Base-by-base conservation (phyloP, 164 flowering plant genomes). In the Litsea cubeba region DNA sequence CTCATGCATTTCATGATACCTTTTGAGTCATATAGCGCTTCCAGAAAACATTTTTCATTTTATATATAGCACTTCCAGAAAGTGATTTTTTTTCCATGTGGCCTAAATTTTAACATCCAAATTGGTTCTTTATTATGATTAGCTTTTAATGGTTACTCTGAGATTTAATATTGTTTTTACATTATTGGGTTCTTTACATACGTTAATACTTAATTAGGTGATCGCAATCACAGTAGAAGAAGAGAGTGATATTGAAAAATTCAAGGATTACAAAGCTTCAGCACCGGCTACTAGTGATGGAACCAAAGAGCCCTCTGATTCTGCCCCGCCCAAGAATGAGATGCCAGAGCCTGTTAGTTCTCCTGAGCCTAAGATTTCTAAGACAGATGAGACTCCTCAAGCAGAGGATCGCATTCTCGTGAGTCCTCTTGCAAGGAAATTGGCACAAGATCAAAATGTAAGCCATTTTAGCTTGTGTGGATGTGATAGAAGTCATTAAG, bases 161-260 rank as follows among this genome's bases (percentile, higher is more conserved):
- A 54, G 1, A 54, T 54, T 54, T 54, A 5, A 54, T 20, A 0
- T 3, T 54, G 1, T 17, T 54, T 12, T 40, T 40, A 40, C 11
- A 54, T 57, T 65, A 62, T 15, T 64, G 46, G 28, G 10, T 20
- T 28, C 57, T 63, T 17, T 73, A 10, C 32, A 63, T 70, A 35
- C 50, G 18, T 23, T 50, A 40, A 40, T 40, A 40, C 67, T 77
- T 17, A 25, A 24, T 46, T 78, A 95, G 99, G 85, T 91, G 66
- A 95, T 95, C 86, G 94, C 93, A 25, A 84, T 95, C 54, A 93
- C 99, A 50, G 98, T 95, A 79, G 99, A 95, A 83, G 99, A 95
- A 50, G 98, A 93, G 81, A 95, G 83, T 17, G 94, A 93, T 78
- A 79, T 92, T 76, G 85, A 76, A 2, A 90, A 92, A 70, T 93